phyloP scores from a whole-genome alignment of 139 green algal genomes.

The Edaphochlamys debaryana region DNA sequence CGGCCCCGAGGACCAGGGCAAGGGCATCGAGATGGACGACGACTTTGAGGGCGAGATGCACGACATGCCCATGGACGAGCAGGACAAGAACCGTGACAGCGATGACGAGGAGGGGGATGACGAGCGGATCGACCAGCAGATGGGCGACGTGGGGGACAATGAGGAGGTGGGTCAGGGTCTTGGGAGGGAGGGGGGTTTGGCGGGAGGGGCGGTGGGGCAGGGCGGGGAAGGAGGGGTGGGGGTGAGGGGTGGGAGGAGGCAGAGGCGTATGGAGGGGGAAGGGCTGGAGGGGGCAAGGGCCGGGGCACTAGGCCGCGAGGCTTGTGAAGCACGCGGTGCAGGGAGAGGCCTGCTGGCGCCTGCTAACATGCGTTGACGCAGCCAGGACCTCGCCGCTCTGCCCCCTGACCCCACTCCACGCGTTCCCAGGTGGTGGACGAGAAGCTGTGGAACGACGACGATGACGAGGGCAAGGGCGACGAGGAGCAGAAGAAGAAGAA shows the following conservation, averaged over 20 bases:
- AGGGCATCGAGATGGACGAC: constrained; percentile 97
- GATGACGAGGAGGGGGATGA: constrained; percentile 84
- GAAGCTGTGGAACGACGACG: constrained; percentile 85
- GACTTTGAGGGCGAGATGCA: constrained; percentile 94
- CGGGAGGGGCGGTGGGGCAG: too few species aligned
- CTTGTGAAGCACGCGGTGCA: too few species aligned
- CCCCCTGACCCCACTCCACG: not conserved
- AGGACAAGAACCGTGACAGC: constrained; percentile 72
- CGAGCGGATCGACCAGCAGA: constrained; percentile 73
- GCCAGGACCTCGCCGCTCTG: too few species aligned
- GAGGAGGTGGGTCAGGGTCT: constrained; percentile 85
- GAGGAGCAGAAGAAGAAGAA: constrained; percentile 59
- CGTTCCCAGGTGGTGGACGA: constrained; percentile 84
- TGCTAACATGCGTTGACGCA: too few species aligned
- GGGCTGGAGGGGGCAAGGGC: too few species aligned
- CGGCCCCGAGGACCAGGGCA: constrained; percentile 57
- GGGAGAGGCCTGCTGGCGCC: too few species aligned
- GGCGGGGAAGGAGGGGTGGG: not conserved
- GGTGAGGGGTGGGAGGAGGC: not conserved
- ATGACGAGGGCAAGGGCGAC: constrained; percentile 53
- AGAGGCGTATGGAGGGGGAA: too few species aligned
- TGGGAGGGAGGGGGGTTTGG: too few species aligned
- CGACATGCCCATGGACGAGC: constrained; percentile 62
- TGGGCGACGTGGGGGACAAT: constrained; percentile 72
- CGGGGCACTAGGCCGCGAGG: too few species aligned